phyloP scores from a whole-genome alignment of 495 filamentous ascomycete genomes.

The Penicillium angulare region DNA sequence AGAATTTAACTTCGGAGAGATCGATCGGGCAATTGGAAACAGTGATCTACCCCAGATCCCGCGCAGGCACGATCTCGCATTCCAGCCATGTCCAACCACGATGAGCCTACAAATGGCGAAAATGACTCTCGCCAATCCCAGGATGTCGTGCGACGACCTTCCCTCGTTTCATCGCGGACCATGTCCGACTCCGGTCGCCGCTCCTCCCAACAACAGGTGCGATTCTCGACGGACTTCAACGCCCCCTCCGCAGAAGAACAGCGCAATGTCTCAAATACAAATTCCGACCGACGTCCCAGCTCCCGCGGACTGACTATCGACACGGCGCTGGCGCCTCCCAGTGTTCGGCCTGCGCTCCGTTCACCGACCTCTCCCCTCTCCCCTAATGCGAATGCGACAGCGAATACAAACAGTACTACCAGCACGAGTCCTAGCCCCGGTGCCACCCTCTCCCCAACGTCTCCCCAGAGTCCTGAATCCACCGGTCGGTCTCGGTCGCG shows the following conservation, averaged over 20 bases:
- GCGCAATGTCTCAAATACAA: neutral
- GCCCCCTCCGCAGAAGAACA: slow-evolving; percentile 27
- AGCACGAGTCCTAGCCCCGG: neutral
- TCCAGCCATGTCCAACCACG: slow-evolving; percentile 32
- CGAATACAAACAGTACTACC: no score
- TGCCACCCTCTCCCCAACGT: slow-evolving; percentile 32
- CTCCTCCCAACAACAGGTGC: slow-evolving; percentile 39
- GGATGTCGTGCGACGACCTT: slow-evolving; percentile 22
- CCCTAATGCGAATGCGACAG: slow-evolving; percentile 18
- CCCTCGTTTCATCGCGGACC: slow-evolving; percentile 30
- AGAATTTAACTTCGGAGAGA: neutral
- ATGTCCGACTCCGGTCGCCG: slow-evolving; percentile 36
- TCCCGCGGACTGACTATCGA: slow-evolving; percentile 37
- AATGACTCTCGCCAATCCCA: slow-evolving; percentile 2
- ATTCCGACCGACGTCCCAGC: slow-evolving; percentile 27
- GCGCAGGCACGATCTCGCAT: slow-evolving; percentile 8
- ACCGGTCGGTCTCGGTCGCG: slow-evolving; percentile 45
- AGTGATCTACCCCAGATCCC: slow-evolving; percentile 6
- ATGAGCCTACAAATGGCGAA: slow-evolving; percentile 8
- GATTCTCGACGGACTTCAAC: slow-evolving; percentile 43
- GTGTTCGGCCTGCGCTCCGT: slow-evolving; percentile 12
- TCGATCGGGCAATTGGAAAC: no score
- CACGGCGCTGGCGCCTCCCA: slow-evolving; percentile 29
- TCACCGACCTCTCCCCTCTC: slow-evolving; percentile 37
- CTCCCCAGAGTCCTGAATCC: slow-evolving; percentile 33